phyloP scores from a whole-genome alignment of 2,329 filamentous ascomycete genomes.

The Periconia macrospinosa region DNA sequence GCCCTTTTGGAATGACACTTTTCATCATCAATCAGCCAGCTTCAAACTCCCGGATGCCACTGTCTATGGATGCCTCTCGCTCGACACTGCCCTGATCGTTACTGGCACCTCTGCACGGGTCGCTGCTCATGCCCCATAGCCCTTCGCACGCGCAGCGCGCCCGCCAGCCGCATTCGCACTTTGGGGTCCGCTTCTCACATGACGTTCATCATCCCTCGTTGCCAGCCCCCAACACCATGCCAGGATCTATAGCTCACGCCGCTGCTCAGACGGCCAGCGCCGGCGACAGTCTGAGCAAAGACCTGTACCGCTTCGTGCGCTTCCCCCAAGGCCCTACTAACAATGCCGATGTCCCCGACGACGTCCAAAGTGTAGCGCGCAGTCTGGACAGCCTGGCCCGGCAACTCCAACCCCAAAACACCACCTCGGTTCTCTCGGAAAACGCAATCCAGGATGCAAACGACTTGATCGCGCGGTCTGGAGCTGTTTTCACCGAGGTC shows the following conservation, averaged over 20 bases:
- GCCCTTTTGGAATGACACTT: not conserved
- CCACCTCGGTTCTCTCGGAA: slow-evolving; percentile 16
- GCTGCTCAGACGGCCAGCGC: slow-evolving; percentile 26
- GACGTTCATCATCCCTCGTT: not conserved
- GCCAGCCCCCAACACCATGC: slow-evolving; percentile 14
- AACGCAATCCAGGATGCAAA: slow-evolving; percentile 26
- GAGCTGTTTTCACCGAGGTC: slow-evolving; percentile 28
- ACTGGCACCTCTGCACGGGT: not conserved
- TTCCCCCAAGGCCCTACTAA: slow-evolving; percentile 23
- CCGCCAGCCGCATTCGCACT: not conserved
- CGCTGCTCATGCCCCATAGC: not conserved
- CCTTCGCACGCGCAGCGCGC: not conserved
- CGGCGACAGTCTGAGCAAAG: slow-evolving; percentile 25
- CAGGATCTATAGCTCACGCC: slow-evolving; percentile 25
- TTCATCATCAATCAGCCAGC: not conserved
- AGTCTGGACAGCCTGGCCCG: slow-evolving; percentile 25
- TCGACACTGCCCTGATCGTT: not conserved
- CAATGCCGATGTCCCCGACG: slow-evolving; percentile 24
- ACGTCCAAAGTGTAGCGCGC: slow-evolving; percentile 28
- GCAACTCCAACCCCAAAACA: slow-evolving; percentile 19
- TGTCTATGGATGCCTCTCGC: not conserved
- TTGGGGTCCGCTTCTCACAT: not conserved
- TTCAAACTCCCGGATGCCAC: not conserved
- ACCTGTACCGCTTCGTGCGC: slow-evolving; percentile 23
- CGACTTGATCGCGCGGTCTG: slow-evolving; percentile 26